Conservation (phyloP, 2,329 filamentous ascomycete species). For the Sporothrix humicola region DNA sequence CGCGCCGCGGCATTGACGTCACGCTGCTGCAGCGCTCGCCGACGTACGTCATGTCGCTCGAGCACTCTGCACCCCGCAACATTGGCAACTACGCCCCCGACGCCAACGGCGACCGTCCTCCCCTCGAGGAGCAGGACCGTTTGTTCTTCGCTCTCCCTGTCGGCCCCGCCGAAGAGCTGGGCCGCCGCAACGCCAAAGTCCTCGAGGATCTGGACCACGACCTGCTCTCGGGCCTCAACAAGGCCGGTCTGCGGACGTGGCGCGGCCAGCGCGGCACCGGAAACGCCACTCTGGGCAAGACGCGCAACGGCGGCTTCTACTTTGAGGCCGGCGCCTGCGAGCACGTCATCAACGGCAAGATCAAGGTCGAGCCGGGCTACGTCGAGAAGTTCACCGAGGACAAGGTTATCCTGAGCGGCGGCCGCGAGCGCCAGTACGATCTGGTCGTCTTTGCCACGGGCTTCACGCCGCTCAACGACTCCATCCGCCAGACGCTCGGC, state of each 20-base stretch:
- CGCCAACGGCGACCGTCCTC: conserved; percentile 23
- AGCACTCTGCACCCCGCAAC: conserved; percentile 38
- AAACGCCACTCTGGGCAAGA: conserved; percentile 28
- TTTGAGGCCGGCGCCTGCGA: conserved; percentile 33
- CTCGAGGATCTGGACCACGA: conserved; percentile 29
- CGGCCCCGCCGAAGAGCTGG: conserved; percentile 31
- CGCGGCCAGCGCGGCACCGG: conserved; percentile 33
- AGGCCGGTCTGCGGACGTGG: conserved; percentile 31
- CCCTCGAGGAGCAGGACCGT: conserved; percentile 27
- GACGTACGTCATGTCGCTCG: conserved; percentile 65
- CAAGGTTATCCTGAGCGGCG: conserved; percentile 45
- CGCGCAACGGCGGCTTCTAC: conserved; percentile 34
- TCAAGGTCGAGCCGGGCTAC: conserved; percentile 38
- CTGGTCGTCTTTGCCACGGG: conserved; percentile 55
- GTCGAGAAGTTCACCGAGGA: conserved; percentile 43
- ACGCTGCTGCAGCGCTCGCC: conserved; percentile 84
- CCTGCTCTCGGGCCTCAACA: conserved; percentile 22
- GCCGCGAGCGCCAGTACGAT: conserved; percentile 45
- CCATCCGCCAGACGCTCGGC: conserved; percentile 55
- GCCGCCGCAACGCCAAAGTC: conserved; percentile 27
- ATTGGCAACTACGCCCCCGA: conserved; percentile 28
- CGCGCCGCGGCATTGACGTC: conserved; percentile 66
- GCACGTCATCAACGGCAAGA: conserved; percentile 33
- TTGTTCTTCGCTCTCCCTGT: conserved; percentile 26
- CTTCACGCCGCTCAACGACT: conserved; percentile 61